Evolutionary conservation across 2,329 filamentous ascomycete genomes (phyloP), one percentile per base, ranked within the genome.

Genomic region (Hymenoscyphus linearis): DNA sequence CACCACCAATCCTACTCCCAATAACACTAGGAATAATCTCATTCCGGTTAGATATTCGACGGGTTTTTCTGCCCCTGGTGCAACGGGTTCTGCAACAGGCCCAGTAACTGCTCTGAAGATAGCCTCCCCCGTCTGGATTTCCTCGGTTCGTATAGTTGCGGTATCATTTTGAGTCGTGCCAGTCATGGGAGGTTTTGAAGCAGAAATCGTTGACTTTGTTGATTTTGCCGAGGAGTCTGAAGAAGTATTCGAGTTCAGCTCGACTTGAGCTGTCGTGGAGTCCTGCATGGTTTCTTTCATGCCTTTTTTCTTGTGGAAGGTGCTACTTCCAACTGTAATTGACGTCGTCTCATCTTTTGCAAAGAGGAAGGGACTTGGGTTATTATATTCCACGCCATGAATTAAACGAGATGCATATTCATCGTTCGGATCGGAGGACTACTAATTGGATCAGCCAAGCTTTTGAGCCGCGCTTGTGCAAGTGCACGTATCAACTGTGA

Each of bases 1-100:
- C 6, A 60, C 58, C 4, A 67, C 63, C 31, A 68, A 36, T 4
- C 64, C 67, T 4, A 67, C 25, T n/a, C 63, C 65, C 10, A 64
- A 25, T 7, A 67, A 40, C 6, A 67, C 60, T 18, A 59, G 44
- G 52, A 56, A 61, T 7, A 66, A 40, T 18, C 60, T 60, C 3
- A 64, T 22, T 4, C 66, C 66, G n/a, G 59, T 62, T 14, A 57
- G 18, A 25, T 60, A 60, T n/a, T 54, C 50, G 7, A 35, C 5
- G 16, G 22, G 14, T 50, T 31, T 3, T 9, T 50, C 18, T 25
- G 10, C 4, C 18, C 4, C 25, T 22, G 25, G 22, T 5, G 25
- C n/a, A 40, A 27, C 18, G 40, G 2, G 34, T 40, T 16, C 35
- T 13, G 26, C 34, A 27, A 25, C 6, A 4, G 34, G n/a, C 22